These are phyloP conservation scores for Alternaria ventricosa DNA, from an alignment of 2,329 filamentous ascomycete genomes.

Conservation along the genomic window DNA sequence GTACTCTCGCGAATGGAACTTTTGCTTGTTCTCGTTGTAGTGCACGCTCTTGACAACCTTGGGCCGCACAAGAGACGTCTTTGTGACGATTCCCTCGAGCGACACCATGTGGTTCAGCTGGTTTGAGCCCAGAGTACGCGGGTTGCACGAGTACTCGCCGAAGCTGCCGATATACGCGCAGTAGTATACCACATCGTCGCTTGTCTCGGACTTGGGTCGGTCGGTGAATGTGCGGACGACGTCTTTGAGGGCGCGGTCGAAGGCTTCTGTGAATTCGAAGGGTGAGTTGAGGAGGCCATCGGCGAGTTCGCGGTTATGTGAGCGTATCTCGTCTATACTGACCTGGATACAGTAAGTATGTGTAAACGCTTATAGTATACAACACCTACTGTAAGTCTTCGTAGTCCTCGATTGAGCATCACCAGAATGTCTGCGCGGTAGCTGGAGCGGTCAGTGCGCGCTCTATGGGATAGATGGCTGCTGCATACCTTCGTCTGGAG, in stretches of 20 bases:
- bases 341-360: conserved; percentile 38
- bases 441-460: conserved; percentile 59
- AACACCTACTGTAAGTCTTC: conserved; percentile 60
- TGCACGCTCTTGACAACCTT: conserved; percentile 99
- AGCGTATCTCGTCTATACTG: conserved; percentile 84
- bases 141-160: conserved; percentile 92
- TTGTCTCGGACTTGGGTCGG: conserved; percentile 75
- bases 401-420: conserved; percentile 68
- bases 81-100: conserved; percentile 95
- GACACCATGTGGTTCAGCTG: conserved; percentile 98
- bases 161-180: conserved; percentile 98
- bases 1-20: conserved; percentile 90
- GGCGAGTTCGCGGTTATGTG: conserved; percentile 84
- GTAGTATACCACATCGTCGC: conserved; percentile 84
- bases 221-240: conserved; percentile 82
- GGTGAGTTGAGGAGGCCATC: conserved; percentile 80
- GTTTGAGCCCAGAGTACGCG: conserved; percentile 84
- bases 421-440: conserved; percentile 89
- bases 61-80: conserved; percentile 91
- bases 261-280: conserved; percentile 87
- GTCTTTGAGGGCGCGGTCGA: conserved; percentile 88
- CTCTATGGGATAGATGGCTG: conserved; percentile 12
- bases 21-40: conserved; percentile 85
- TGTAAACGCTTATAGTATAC: background rate
- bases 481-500: conserved; percentile 59